These are phyloP conservation scores for Pisolithus microcarpus DNA, from an alignment of 768 basidiomycete species.

Conservation along the genomic window DNA sequence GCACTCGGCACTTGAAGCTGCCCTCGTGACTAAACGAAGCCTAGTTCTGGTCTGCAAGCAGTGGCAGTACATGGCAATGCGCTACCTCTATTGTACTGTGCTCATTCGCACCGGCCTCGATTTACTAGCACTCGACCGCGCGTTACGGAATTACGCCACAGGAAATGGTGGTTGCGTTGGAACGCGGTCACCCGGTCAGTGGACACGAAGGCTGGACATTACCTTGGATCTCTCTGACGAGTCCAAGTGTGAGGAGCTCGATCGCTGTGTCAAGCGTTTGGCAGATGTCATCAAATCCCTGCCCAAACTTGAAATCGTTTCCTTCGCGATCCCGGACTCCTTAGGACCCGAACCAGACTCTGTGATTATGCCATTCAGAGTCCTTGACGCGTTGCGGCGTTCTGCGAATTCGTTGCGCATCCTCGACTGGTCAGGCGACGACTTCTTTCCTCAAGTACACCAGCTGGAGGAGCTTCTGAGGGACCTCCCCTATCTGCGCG, in stretches of 20 bases:
- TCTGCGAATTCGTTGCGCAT: constrained; percentile 15
- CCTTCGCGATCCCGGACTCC: constrained; percentile 4
- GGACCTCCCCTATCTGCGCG: constrained; percentile 3
- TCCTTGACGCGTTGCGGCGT: constrained; percentile 10
- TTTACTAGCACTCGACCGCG: constrained; percentile 13
- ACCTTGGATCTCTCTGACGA: constrained; percentile 9
- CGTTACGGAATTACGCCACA: constrained; percentile 6
- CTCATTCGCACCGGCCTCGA: constrained; percentile 13
- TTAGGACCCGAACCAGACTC: background rate
- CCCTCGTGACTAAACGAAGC: constrained; percentile 18
- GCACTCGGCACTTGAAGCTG: constrained; percentile 5
- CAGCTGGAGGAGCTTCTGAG: constrained; percentile 4
- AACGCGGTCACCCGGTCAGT: too few relatives aligned
- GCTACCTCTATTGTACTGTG: constrained; percentile 18
- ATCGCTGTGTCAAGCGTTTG: constrained; percentile 1
- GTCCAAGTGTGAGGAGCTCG: background rate
- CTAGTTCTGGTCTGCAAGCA: constrained; percentile 24
- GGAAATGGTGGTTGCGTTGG: constrained; percentile 7
- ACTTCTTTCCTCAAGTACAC: background rate
- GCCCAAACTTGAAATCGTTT: constrained; percentile 15
- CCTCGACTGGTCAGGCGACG: constrained; percentile 10
- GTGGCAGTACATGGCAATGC: constrained; percentile 21
- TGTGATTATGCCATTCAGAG: constrained; percentile 1
- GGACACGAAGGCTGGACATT: constrained; percentile 19
- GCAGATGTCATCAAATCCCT: constrained; percentile 12